Evolutionary conservation across 306 rosid genomes (phyloP).

Genomic region (Urtica urens): DNA sequence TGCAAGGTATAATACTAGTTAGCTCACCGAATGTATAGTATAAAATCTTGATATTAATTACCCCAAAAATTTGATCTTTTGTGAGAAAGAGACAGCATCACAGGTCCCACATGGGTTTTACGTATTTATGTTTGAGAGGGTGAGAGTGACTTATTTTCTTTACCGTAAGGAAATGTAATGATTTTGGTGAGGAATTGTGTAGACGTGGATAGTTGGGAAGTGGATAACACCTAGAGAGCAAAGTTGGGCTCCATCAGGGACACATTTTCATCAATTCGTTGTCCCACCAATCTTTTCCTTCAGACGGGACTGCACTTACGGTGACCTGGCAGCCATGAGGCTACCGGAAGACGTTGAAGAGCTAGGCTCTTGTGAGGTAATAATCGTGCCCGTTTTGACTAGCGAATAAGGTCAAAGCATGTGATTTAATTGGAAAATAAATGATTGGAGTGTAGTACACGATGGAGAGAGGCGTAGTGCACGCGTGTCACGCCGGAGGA

Average conservation of each 20-base stretch:
- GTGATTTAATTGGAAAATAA: no score
- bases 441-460: constrained; percentile 90
- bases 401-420: no score
- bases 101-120: no score
- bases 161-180: no score
- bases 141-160: no score
- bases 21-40: neutral
- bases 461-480: constrained; percentile 93
- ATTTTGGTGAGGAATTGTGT: no score
- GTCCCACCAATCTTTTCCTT: constrained; percentile 79
- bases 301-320: constrained; percentile 87
- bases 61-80: no score
- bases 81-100: no score
- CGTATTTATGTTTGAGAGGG: no score
- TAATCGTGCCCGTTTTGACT: neutral
- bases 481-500: constrained; percentile 98
- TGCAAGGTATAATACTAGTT: constrained; percentile 78
- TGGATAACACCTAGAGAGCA: constrained; percentile 92
- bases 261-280: constrained; percentile 94
- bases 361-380: constrained; percentile 81
- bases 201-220: constrained; percentile 97
- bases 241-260: constrained; percentile 80
- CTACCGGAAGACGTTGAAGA: constrained; percentile 76
- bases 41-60: no score
- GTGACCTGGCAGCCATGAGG: constrained; percentile 94